These are phyloP conservation scores for Cyclotella choctawhatcheeana DNA, from an alignment of 108 stramenopile genomes.

Conservation along the genomic window DNA sequence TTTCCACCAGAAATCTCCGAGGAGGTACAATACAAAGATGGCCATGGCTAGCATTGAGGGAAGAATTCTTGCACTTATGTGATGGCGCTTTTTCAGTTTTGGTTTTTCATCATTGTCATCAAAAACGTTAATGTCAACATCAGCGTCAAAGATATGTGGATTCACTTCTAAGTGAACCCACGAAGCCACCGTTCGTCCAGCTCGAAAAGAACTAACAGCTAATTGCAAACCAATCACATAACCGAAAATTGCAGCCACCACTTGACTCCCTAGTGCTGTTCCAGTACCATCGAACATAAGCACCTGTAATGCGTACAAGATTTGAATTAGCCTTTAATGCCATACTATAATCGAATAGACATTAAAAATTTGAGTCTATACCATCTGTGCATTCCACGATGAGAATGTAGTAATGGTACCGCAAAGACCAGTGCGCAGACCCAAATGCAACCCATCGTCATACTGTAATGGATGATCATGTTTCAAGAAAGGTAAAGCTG, in stretches of 20 bases:
- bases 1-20: constrained; percentile 54
- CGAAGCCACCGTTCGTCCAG: constrained; percentile 52
- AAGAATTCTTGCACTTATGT: constrained; percentile 21
- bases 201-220: constrained; percentile 49
- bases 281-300: constrained; percentile 73
- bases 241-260: constrained; percentile 67
- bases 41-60: constrained; percentile 13
- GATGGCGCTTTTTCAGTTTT: constrained; percentile 16
- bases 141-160: constrained; percentile 39
- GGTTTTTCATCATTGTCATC: not conserved
- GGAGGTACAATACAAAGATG: constrained; percentile 49
- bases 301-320: constrained; percentile 86
- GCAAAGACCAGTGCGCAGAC: constrained; percentile 67
- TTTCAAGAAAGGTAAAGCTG: constrained; percentile 63
- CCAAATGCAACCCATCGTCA: constrained; percentile 56
- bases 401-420: constrained; percentile 72
- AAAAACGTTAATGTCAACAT: not conserved
- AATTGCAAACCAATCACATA: constrained; percentile 68
- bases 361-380: too few relatives aligned
- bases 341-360: too few relatives aligned
- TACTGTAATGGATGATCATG: constrained; percentile 68
- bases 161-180: constrained; percentile 53
- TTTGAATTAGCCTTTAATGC: too few relatives aligned
- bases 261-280: constrained; percentile 59
- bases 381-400: not conserved